Base-by-base conservation (phyloP, 495 filamentous ascomycete species). In the Aspergillus panamensis region DNA sequence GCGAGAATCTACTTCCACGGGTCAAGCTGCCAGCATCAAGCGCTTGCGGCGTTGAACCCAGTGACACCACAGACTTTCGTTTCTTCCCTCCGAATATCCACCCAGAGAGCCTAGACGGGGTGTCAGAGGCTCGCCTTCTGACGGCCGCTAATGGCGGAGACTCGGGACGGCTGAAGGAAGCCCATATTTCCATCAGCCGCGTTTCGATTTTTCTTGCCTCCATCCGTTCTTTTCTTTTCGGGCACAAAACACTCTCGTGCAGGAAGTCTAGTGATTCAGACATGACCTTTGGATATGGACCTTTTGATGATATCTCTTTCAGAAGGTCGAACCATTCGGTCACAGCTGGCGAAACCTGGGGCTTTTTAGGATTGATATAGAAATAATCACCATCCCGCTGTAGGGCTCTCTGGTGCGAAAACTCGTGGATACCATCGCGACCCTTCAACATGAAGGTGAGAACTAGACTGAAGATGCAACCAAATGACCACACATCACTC, bases 401-500 rank as follows among this genome's bases (percentile, higher is more conserved):
- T 21, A 48, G 35, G 6, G 47, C 17, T 6, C 64, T 54, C 9
- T 57, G 31, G 0, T 30, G 13, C 0, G 25, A 17, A 33, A 63
- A 61, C 25, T 51, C 47, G 20, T 19, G 7, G 10, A 62, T 59
- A 3, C 55, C 55, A 7, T 6, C 10, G 13, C 30, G 25, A 4
- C 64, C 66, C 13, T 51, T 49, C 10, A 50, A 39, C 12, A 62
- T 57, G 43, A 55, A 64, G 37, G 61, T 53, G 10, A 69, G 25
- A 13, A 69, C 57, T 13, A 63, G 42, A 14, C 57, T 59, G 8
- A 67, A 59, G 17, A 67, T 69, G 30, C 62, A 65, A 8, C 67
- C 67, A 45, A 67, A 61, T 2, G 60, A 64, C 65, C 65, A 69
- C 0, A 69, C 57, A 35, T 69, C 67, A 20, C 57, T 68, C 29